Evolutionary conservation across 306 rosid genomes (phyloP).

Genomic region (Alnus rubra): DNA sequence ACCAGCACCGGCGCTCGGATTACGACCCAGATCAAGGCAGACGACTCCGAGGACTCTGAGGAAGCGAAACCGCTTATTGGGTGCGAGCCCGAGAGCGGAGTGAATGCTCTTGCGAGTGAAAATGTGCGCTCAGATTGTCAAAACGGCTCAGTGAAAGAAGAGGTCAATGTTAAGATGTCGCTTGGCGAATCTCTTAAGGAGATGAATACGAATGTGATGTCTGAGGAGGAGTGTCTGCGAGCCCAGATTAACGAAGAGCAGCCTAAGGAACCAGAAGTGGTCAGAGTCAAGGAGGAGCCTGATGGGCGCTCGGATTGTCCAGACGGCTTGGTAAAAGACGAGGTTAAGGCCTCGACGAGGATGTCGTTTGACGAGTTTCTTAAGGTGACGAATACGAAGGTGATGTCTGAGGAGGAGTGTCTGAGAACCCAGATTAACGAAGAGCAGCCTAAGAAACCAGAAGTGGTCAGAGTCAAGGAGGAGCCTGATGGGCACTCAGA

Average conservation of each 20-base stretch:
- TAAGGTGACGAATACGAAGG: slow-evolving; percentile 28
- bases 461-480: background rate
- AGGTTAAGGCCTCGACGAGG: background rate
- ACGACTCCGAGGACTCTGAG: slow-evolving; percentile 9
- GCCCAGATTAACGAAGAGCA: slow-evolving; percentile 15
- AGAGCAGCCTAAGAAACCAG: background rate
- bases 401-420: slow-evolving; percentile 25
- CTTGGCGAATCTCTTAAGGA: slow-evolving; percentile 33
- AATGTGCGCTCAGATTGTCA: background rate
- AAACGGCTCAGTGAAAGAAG: background rate
- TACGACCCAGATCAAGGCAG: slow-evolving; percentile 22
- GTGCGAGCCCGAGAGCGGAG: background rate
- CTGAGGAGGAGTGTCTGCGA: slow-evolving; percentile 32
- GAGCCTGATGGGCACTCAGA: background rate
- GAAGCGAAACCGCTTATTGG: background rate
- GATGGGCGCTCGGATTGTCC: background rate
- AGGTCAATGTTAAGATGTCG: background rate
- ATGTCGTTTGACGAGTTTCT: slow-evolving; percentile 37
- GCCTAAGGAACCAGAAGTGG: background rate
- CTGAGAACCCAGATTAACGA: slow-evolving; percentile 18
- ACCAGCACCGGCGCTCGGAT: slow-evolving; percentile 61
- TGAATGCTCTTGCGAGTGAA: background rate
- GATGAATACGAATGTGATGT: slow-evolving; percentile 30
- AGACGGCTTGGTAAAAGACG: background rate
- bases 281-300: slow-evolving; percentile 6